phyloP scores from a whole-genome alignment of 345 rosid genomes.

The Psidium guajava region DNA sequence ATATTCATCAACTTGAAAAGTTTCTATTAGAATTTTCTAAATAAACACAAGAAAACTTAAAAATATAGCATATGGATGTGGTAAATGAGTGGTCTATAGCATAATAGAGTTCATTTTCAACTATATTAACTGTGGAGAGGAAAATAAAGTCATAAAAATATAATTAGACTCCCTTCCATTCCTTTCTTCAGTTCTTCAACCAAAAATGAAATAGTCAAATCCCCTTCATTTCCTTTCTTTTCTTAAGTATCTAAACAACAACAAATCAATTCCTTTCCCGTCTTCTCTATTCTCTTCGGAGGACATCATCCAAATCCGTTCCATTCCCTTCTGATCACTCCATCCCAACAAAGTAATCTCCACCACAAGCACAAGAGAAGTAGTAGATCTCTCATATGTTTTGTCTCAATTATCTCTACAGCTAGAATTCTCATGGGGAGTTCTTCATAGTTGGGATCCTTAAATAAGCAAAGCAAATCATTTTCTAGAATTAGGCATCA shows the following conservation, averaged over 20 bases:
- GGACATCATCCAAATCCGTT: background rate
- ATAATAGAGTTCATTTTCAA: no score
- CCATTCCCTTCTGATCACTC: background rate
- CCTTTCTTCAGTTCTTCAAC: background rate
- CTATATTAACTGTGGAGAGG: background rate
- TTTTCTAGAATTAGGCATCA: background rate
- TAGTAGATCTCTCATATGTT: background rate
- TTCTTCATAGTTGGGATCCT: background rate
- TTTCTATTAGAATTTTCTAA: no score
- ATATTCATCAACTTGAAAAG: no score
- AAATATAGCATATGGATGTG: no score
- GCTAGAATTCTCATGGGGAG: background rate
- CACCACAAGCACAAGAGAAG: background rate
- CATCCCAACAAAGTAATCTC: background rate
- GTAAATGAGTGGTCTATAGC: background rate
- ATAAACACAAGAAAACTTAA: no score
- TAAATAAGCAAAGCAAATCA: background rate
- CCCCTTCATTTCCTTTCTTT: background rate
- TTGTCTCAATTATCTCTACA: background rate
- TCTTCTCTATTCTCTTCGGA: background rate
- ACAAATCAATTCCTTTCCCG: background rate
- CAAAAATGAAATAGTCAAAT: background rate
- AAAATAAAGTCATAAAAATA: no score
- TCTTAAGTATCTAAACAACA: background rate
- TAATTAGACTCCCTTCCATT: background rate